These are phyloP conservation scores for Mycena olivaceomarginata DNA, from an alignment of 768 basidiomycete genomes.

Conservation along the genomic window DNA sequence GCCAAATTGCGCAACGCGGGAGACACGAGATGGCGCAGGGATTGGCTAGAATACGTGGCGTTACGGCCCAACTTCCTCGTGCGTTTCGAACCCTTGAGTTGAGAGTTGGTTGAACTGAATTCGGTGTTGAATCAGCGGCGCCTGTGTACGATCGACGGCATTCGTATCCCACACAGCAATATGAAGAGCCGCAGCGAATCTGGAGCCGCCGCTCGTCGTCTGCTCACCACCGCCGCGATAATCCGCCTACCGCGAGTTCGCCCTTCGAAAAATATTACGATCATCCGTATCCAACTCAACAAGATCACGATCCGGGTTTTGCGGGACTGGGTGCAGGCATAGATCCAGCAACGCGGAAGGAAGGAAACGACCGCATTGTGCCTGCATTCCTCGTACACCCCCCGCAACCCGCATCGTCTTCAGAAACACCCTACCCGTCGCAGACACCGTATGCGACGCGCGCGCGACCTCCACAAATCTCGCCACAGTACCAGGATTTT, in stretches of 20 bases:
- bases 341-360: slow-evolving; percentile 31
- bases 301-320: slow-evolving; percentile 39
- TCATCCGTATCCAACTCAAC: slow-evolving; percentile 35
- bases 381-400: slow-evolving; percentile 30
- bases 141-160: slow-evolving; percentile 41
- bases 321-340: slow-evolving; percentile 42
- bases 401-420: not conserved
- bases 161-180: slow-evolving; percentile 40
- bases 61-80: slow-evolving; percentile 35
- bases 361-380: slow-evolving; percentile 19
- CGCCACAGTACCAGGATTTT: not conserved
- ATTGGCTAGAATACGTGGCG: slow-evolving; percentile 37
- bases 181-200: slow-evolving; percentile 23
- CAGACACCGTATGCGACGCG: not conserved
- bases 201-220: slow-evolving; percentile 25
- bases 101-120: too few species aligned
- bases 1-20: slow-evolving; percentile 41
- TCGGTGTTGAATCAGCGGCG: slow-evolving; percentile 22
- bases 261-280: slow-evolving; percentile 43
- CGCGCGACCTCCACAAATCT: not conserved
- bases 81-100: not conserved
- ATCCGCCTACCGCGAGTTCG: slow-evolving; percentile 35
- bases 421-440: slow-evolving; percentile 14
- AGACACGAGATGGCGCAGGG: slow-evolving; percentile 42
- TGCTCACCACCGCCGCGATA: slow-evolving; percentile 11